Base-by-base conservation (phyloP, 2,329 filamentous ascomycete genomes). In the Corinectria fuckeliana region DNA sequence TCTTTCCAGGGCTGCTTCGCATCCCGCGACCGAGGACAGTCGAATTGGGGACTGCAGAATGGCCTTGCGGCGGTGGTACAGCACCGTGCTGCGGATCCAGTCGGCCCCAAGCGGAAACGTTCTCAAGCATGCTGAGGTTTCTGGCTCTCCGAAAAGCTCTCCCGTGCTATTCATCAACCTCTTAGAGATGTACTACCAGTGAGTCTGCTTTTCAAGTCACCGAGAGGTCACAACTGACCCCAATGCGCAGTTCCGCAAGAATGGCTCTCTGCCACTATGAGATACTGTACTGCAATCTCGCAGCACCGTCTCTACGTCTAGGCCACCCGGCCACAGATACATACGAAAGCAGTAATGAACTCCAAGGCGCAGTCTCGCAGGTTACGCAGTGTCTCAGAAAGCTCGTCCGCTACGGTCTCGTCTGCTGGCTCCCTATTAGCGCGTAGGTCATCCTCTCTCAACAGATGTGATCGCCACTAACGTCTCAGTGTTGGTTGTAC, bases 171-270 rank as follows among this genome's bases (percentile, higher is more conserved):
- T 70, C 8, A 65, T 61, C 7, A 69, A 70, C 28, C 54, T 70
- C 1, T 44, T 70, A 11, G 68, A 70, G 50, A 70, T 70, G 66
- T 70, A 70, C 2, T 70, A 70, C 5, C 68, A 70, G 68, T 70
- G 16, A 58, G 68, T 63, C 1, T 1, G 5, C 0, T 0, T 1
- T 6, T 13, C 1, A 14, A 9, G 3, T 0, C 0, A 1, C 1
- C 3, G 11, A 13, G 1, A 14, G 3, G 9, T 25, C 1, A 4
- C 1, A 1, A 5, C 42, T 56, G 18, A 54, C 5, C 20, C 48
- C 9, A 50, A 25, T 2, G 3, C 0, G 0, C 0, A 70, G 68
- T 9, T 70, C 68, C 0, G 68, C 68, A 2, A 41, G 66, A 3
- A 38, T 70, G 0, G 69, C 68, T 0, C 59, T 70, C 0, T 70